Conservation (phyloP, 441 rosid species). For the Euphorbia schlechtendalii region DNA sequence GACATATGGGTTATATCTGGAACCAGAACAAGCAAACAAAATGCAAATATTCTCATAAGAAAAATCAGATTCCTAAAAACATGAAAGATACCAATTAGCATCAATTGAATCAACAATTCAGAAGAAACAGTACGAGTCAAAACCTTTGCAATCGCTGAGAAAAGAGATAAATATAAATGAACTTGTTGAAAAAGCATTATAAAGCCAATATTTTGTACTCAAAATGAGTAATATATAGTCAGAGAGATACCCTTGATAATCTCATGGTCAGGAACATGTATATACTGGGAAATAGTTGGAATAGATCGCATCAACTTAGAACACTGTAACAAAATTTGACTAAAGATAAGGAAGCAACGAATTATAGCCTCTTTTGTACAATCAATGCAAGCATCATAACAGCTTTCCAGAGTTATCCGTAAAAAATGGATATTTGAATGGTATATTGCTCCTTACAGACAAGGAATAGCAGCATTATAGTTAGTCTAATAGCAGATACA, state of each 20-base stretch:
- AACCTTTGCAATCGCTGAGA: background rate
- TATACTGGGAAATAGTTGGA: background rate
- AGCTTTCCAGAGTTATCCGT: background rate
- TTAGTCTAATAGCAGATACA: background rate
- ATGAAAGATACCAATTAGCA: too few species aligned
- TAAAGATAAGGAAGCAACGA: background rate
- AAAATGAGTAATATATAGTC: background rate
- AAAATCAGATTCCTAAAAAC: background rate
- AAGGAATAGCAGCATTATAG: background rate
- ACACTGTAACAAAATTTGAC: background rate
- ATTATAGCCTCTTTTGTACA: background rate
- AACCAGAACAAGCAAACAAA: conserved; percentile 12
- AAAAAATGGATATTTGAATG: background rate
- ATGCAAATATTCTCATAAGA: background rate
- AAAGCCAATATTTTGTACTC: background rate
- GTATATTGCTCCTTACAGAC: background rate
- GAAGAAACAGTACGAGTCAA: background rate
- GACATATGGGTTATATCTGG: conserved; percentile 91
- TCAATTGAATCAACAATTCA: too few species aligned
- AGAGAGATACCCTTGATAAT: background rate
- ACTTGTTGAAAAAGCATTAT: background rate
- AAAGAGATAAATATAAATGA: background rate
- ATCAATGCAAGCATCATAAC: background rate
- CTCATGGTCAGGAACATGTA: background rate
- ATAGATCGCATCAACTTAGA: background rate